Conservation (phyloP, 768 basidiomycete genomes). For the Podaxis sp. region DNA sequence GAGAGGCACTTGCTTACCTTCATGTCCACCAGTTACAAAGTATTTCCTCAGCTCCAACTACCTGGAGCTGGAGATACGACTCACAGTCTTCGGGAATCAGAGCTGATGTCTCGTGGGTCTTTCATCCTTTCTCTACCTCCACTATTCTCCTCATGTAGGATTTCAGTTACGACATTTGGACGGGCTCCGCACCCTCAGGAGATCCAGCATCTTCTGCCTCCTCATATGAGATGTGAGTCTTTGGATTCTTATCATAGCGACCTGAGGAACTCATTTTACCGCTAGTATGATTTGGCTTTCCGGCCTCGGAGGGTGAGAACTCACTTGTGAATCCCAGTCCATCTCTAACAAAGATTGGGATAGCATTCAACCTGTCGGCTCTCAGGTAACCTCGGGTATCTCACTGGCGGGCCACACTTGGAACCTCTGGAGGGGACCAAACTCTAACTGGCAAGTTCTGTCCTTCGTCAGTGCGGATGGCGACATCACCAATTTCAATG, state of each 20-base stretch:
- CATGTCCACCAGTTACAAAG: slow-evolving; percentile 28
- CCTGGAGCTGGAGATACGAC: slow-evolving; percentile 48
- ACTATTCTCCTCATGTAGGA: background rate
- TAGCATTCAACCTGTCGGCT: slow-evolving; percentile 55
- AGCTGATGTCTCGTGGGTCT: slow-evolving; percentile 37
- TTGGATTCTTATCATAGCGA: background rate
- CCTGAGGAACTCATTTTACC: background rate
- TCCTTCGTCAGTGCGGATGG: slow-evolving; percentile 48
- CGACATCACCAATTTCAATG: slow-evolving; percentile 46
- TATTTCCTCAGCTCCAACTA: slow-evolving; percentile 41
- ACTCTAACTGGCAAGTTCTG: slow-evolving; percentile 50
- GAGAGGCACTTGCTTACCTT: background rate
- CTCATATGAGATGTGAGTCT: slow-evolving; percentile 47
- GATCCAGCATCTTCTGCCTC: slow-evolving; percentile 41
- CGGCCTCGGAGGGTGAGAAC: slow-evolving; percentile 42
- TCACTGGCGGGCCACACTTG: slow-evolving; percentile 45
- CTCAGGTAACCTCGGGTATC: slow-evolving; percentile 36
- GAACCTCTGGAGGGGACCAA: slow-evolving; percentile 53
- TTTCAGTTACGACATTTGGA: slow-evolving; percentile 51
- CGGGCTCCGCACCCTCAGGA: slow-evolving; percentile 38
- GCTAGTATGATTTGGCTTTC: slow-evolving; percentile 61
- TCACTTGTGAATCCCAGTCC: background rate
- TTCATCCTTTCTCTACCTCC: background rate
- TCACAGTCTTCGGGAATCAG: slow-evolving; percentile 39
- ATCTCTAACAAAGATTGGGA: background rate